Conservation (phyloP, 257 asterid species). For the Capsicum baccatum region DNA sequence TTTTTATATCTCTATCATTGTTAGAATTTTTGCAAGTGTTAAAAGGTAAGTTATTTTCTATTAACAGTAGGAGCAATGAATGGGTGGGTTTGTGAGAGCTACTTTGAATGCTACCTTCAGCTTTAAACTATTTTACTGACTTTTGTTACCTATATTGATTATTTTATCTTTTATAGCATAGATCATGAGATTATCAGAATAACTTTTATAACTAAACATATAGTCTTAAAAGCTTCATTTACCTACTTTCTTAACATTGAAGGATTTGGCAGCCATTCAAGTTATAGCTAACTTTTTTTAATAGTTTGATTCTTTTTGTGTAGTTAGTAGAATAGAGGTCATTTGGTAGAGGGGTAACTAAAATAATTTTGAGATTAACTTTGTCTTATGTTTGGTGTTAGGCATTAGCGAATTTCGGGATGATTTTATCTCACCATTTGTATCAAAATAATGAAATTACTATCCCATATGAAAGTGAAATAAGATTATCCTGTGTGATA, state of each 20-base stretch:
- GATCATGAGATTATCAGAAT: neutral
- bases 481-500: too few species aligned
- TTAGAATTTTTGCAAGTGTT: constrained; percentile 42
- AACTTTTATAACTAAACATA: neutral
- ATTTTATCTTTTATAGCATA: neutral
- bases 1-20: constrained; percentile 51
- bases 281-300: neutral
- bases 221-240: neutral
- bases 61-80: constrained; percentile 27
- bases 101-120: neutral
- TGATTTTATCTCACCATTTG: too few species aligned
- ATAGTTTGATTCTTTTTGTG: neutral
- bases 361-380: too few species aligned
- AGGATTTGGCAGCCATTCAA: constrained; percentile 26
- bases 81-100: neutral
- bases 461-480: too few species aligned
- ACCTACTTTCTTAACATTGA: constrained; percentile 9
- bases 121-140: neutral
- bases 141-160: neutral
- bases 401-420: too few species aligned
- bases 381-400: too few species aligned
- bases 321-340: neutral
- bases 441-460: too few species aligned
- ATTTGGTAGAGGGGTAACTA: too few species aligned
- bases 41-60: constrained; percentile 47